Conservation (phyloP, 306 rosid genomes). For the Glycine latifolia region DNA sequence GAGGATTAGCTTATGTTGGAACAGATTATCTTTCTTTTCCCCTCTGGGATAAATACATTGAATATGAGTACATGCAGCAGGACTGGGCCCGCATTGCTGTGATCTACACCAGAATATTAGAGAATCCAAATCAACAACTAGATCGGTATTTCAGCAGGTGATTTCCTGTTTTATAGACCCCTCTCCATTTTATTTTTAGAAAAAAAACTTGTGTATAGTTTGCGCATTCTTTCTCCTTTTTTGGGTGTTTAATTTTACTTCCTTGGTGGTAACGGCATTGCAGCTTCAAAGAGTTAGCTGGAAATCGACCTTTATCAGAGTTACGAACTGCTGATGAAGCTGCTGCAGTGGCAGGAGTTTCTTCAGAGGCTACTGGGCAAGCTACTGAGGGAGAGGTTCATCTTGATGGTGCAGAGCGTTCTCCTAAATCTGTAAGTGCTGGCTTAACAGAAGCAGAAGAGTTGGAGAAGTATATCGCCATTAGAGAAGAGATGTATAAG, state of each 20-base stretch:
- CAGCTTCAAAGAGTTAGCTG: conserved; percentile 96
- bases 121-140: conserved; percentile 94
- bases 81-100: conserved; percentile 93
- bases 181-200: background rate
- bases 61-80: conserved; percentile 96
- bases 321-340: conserved; percentile 80
- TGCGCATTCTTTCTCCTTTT: background rate
- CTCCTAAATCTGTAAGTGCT: conserved; percentile 85
- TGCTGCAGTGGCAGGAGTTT: conserved; percentile 56
- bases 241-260: conserved; percentile 1
- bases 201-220: background rate
- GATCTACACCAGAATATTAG: conserved; percentile 89
- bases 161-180: conserved; percentile 16
- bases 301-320: conserved; percentile 85
- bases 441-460: conserved; percentile 97
- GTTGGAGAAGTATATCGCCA: conserved; percentile 97
- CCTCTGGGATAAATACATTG: conserved; percentile 98
- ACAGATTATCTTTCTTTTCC: conserved; percentile 94
- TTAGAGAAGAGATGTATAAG: conserved; percentile 97
- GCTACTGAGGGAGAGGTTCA: conserved; percentile 69
- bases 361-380: conserved; percentile 62
- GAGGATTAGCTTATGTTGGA: conserved; percentile 96
- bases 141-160: conserved; percentile 96
- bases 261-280: conserved; percentile 49
- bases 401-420: conserved; percentile 62